Percentiles rank a stretch among this genome's conserved stretches.
These are phyloP conservation scores for Saccharomycopsis hybrid DNA, from an alignment of 1,139 yeast genomes.

Conservation along the genomic window DNA sequence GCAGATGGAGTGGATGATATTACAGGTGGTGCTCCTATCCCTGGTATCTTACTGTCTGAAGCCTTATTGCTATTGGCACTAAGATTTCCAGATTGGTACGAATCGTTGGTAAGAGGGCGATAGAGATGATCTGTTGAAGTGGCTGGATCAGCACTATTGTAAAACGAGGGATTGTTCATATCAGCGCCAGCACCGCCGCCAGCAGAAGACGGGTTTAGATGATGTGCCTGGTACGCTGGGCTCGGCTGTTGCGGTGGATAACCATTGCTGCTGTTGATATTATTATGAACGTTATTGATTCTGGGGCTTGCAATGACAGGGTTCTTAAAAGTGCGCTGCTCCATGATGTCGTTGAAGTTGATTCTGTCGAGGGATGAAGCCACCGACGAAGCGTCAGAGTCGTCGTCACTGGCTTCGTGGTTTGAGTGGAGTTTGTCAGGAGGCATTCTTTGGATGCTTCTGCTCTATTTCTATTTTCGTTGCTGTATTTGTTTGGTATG, in stretches of 20 bases:
- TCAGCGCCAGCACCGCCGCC: background rate
- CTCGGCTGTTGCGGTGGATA: background rate
- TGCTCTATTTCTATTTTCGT: too few species aligned
- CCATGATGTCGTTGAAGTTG: constrained; percentile 13
- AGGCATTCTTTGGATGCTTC: too few species aligned
- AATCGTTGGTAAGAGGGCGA: background rate
- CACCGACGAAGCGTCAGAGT: constrained; percentile 6
- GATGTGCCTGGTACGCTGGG: too few species aligned
- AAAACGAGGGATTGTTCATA: too few species aligned
- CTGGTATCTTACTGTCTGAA: too few species aligned
- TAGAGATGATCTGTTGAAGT: background rate
- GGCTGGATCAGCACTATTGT: background rate
- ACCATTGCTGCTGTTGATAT: background rate
- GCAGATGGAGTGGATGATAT: too few species aligned
- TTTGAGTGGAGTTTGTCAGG: too few species aligned
- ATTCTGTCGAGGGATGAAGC: constrained; percentile 13
- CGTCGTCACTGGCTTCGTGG: background rate
- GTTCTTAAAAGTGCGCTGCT: constrained; percentile 7
- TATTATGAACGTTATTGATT: background rate
- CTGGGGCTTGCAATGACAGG: background rate
- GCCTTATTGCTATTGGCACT: background rate
- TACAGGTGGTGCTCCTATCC: too few species aligned
- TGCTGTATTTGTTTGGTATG: too few species aligned
- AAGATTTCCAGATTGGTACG: background rate
- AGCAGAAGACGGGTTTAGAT: background rate